Conservation (phyloP, 1,284 basidiomycete genomes). For the Moesziomyces aphidis region DNA sequence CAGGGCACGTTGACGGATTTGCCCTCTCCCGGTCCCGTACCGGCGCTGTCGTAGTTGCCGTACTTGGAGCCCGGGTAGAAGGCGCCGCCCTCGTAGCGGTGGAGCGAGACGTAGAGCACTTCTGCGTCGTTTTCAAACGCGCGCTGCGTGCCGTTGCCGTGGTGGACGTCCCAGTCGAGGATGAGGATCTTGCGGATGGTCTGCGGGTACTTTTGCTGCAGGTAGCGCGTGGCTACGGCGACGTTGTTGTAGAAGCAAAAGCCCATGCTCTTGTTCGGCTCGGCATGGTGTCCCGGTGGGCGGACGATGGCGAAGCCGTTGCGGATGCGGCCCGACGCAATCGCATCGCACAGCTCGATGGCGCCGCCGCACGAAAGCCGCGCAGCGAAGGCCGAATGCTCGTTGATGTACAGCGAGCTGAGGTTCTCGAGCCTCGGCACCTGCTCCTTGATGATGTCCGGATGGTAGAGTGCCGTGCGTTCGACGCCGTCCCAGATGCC, state of each 20-base stretch:
- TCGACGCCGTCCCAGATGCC: constrained; percentile 91
- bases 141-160: constrained; percentile 96
- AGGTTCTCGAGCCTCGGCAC: constrained; percentile 79
- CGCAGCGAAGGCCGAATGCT: constrained; percentile 84
- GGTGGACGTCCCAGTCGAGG: constrained; percentile 98
- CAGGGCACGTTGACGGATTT: constrained; percentile 97
- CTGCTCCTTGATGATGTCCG: constrained; percentile 70
- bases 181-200: constrained; percentile 79
- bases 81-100: constrained; percentile 83
- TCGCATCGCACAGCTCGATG: constrained; percentile 87
- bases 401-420: constrained; percentile 88
- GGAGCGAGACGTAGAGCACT: constrained; percentile 95
- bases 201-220: constrained; percentile 74
- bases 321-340: constrained; percentile 82
- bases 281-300: constrained; percentile 97
- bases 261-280: constrained; percentile 97
- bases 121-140: constrained; percentile 91
- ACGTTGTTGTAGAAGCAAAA: constrained; percentile 99
- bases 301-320: constrained; percentile 95
- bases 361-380: constrained; percentile 92
- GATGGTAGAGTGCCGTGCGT: constrained; percentile 72
- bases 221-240: constrained; percentile 79
- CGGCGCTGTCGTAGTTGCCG: constrained; percentile 85
- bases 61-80: constrained; percentile 95
- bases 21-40: constrained; percentile 79